phyloP scores from a whole-genome alignment of 2,329 filamentous ascomycete genomes.

The Trematosphaeria pertusa region DNA sequence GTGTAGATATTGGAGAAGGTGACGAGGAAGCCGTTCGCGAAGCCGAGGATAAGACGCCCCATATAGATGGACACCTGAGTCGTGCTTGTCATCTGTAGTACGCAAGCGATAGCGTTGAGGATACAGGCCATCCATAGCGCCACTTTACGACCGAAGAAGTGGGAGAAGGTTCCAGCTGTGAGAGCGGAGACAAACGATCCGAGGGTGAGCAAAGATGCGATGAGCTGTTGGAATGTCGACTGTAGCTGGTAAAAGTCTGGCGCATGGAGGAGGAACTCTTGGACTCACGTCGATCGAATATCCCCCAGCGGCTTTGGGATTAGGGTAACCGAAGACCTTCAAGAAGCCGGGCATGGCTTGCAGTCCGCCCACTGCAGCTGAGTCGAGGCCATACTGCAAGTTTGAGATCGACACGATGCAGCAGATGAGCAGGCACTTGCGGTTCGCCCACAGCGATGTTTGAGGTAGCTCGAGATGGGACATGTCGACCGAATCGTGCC shows the following conservation, averaged over 20 bases:
- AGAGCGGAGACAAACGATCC: conserved; percentile 60
- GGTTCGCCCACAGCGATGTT: conserved; percentile 40
- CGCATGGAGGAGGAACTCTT: too few relatives aligned
- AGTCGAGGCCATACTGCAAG: conserved; percentile 62
- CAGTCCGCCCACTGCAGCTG: conserved; percentile 51
- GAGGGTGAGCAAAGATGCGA: conserved; percentile 60
- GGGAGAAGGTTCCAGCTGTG: conserved; percentile 55
- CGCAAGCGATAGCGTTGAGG: conserved; percentile 51
- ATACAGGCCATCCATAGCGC: conserved; percentile 58
- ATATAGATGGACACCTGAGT: conserved; percentile 45
- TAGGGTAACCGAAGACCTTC: conserved; percentile 58
- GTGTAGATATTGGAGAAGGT: conserved; percentile 61
- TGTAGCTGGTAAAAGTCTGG: conserved; percentile 22
- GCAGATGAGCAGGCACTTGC: conserved; percentile 57
- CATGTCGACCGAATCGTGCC: too few relatives aligned
- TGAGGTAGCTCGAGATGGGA: too few relatives aligned
- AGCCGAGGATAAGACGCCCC: conserved; percentile 50
- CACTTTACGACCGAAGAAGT: conserved; percentile 55
- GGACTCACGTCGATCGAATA: conserved; percentile 54
- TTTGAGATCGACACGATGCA: conserved; percentile 56
- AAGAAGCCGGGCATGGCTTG: conserved; percentile 60
- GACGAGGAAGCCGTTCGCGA: conserved; percentile 56
- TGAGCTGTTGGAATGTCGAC: conserved; percentile 60
- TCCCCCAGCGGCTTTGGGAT: conserved; percentile 43
- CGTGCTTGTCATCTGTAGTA: conserved; percentile 28